These are phyloP conservation scores for Clausena lansium DNA, from an alignment of 345 rosid species.

Conservation along the genomic window DNA sequence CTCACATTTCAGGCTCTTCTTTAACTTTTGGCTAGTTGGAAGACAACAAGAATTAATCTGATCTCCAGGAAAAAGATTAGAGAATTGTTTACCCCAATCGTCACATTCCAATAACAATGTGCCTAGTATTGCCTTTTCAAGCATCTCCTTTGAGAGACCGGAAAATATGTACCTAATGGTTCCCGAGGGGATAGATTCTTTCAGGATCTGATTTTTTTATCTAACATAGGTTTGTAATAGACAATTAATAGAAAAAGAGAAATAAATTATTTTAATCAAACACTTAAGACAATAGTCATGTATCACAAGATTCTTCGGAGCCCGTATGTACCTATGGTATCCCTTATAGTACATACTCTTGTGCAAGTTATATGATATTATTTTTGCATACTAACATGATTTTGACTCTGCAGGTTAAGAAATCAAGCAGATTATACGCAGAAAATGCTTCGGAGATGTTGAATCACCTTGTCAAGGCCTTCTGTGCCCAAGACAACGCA, in stretches of 20 bases:
- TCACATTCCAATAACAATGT: background rate
- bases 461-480: slow-evolving; percentile 48
- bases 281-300: no score
- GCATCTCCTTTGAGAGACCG: background rate
- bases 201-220: background rate
- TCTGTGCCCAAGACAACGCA: slow-evolving; percentile 44
- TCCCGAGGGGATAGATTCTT: background rate
- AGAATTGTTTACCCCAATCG: background rate
- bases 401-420: slow-evolving; percentile 36
- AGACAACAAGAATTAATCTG: slow-evolving; percentile 1
- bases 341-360: no score
- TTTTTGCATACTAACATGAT: background rate
- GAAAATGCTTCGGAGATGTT: slow-evolving; percentile 64
- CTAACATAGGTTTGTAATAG: background rate
- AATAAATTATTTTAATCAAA: no score
- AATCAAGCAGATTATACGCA: slow-evolving; percentile 39
- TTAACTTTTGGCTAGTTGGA: background rate
- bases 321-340: no score
- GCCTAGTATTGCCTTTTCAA: background rate
- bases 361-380: no score
- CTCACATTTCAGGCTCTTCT: background rate
- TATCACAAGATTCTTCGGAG: no score
- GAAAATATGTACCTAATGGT: background rate
- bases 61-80: background rate
- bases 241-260: background rate